Evolutionary conservation across 768 basidiomycete species (phyloP).

Genomic region (Mycena filopes): DNA sequence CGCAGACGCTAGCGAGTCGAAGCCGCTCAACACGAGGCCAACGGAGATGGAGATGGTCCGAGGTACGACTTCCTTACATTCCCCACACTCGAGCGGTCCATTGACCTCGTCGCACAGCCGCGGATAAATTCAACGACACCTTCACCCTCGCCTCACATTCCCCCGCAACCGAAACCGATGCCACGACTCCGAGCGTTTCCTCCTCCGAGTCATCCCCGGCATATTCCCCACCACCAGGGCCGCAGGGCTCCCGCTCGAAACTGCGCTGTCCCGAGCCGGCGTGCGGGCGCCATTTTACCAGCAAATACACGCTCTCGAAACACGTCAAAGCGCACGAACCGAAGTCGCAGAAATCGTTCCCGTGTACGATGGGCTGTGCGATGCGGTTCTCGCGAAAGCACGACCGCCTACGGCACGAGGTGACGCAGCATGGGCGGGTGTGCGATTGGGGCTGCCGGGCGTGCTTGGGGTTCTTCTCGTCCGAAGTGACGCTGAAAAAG

Average conservation of each 20-base stretch:
- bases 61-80: no score
- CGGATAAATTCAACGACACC: background rate
- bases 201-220: background rate
- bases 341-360: constrained; percentile 48
- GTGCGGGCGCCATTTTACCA: constrained; percentile 61
- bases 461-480: constrained; percentile 65
- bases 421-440: constrained; percentile 65
- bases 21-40: no score
- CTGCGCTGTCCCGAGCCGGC: constrained; percentile 60
- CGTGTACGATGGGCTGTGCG: constrained; percentile 60
- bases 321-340: constrained; percentile 67
- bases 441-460: constrained; percentile 65
- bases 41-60: no score
- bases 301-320: constrained; percentile 64
- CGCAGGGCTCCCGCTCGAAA: constrained; percentile 24
- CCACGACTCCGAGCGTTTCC: background rate
- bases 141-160: background rate
- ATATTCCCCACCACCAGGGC: background rate
- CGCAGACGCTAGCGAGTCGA: background rate
- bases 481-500: constrained; percentile 61
- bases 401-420: constrained; percentile 67
- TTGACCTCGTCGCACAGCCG: background rate
- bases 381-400: constrained; percentile 68
- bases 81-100: no score
- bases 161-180: background rate